Evolutionary conservation across 129 eudicot species (phyloP).

Genomic region (Artemisia argyi): DNA sequence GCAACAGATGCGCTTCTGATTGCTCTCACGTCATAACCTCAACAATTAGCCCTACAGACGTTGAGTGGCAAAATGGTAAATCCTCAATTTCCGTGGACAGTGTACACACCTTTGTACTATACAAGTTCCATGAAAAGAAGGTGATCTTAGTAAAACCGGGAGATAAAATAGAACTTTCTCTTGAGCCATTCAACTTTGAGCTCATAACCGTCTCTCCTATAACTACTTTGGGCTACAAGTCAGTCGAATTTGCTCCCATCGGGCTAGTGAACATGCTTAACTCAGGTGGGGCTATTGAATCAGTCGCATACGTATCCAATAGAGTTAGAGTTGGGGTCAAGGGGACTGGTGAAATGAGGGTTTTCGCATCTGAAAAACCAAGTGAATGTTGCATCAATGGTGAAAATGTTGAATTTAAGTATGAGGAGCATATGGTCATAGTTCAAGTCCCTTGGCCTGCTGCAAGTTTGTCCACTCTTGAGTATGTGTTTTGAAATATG

Average conservation of each 20-base stretch:
- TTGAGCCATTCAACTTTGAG: conserved; percentile 73
- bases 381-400: conserved; percentile 37
- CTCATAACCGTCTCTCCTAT: conserved; percentile 67
- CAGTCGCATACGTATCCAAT: conserved; percentile 20
- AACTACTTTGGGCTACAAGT: conserved; percentile 31
- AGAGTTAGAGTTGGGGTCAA: conserved; percentile 43
- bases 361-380: conserved; percentile 57
- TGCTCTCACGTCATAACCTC: conserved; percentile 52
- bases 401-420: conserved; percentile 45
- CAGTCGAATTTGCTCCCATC: conserved; percentile 82
- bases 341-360: conserved; percentile 58
- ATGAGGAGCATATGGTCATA: conserved; percentile 51
- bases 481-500: conserved; percentile 46
- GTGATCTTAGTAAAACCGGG: conserved; percentile 50
- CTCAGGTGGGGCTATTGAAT: conserved; percentile 77
- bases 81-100: conserved; percentile 36
- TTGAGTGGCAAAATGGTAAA: conserved; percentile 72
- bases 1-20: conserved; percentile 55
- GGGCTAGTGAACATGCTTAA: conserved; percentile 97
- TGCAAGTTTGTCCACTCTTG: conserved; percentile 42
- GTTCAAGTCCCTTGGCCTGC: conserved; percentile 60
- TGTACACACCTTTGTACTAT: conserved; percentile 52
- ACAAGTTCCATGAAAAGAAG: conserved; percentile 56
- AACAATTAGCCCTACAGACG: conserved; percentile 46
- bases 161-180: conserved; percentile 39